Percentiles rank a stretch among this genome's conserved stretches.
phyloP scores from a whole-genome alignment of 108 stramenopile genomes.

The Skeletonema tropicum region DNA sequence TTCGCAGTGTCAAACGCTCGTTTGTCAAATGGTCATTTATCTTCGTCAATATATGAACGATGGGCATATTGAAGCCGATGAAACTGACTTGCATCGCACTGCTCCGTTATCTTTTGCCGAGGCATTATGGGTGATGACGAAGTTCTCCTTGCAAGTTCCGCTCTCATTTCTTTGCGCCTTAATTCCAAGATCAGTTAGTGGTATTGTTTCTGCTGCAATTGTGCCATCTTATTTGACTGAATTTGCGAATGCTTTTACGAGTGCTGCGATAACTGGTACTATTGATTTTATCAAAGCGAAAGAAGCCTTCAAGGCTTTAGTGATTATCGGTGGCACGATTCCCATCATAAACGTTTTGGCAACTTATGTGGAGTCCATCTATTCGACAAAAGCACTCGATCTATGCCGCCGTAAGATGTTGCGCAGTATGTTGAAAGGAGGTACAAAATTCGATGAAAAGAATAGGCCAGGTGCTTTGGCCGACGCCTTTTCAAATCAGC shows the following conservation, averaged over 20 bases:
- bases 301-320: not conserved
- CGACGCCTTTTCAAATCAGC: not conserved
- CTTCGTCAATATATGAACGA: not conserved
- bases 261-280: too few relatives aligned
- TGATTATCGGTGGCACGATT: not conserved
- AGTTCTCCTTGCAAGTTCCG: not conserved
- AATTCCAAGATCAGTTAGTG: too few relatives aligned
- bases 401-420: not conserved
- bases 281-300: too few relatives aligned
- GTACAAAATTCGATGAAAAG: not conserved
- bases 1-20: not conserved
- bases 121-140: not conserved
- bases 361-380: not conserved
- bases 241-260: too few relatives aligned
- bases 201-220: too few relatives aligned
- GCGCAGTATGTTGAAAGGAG: not conserved
- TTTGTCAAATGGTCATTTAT: not conserved
- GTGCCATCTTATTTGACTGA: too few relatives aligned
- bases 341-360: not conserved
- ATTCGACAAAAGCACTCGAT: not conserved
- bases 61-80: not conserved
- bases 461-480: not conserved
- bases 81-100: not conserved
- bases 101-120: not conserved
- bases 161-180: too few relatives aligned